These are phyloP conservation scores for Smallanthus sonchifolius DNA, from an alignment of 129 eudicot species.

Conservation along the genomic window DNA sequence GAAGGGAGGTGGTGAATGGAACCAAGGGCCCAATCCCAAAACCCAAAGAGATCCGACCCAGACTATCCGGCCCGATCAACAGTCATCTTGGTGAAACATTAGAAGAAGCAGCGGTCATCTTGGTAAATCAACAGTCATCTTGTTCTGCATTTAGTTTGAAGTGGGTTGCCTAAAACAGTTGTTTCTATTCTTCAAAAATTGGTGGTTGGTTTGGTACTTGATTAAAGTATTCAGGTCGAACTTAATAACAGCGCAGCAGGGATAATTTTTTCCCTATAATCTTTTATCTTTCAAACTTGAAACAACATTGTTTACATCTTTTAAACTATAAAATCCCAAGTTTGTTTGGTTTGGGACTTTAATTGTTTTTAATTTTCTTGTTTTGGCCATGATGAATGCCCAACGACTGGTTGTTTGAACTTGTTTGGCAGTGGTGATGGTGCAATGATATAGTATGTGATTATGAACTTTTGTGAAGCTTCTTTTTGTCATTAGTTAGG, in stretches of 20 bases:
- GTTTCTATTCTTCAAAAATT: no score
- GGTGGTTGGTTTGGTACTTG: no score
- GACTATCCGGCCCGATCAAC: constrained; percentile 29
- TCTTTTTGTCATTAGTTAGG: constrained; percentile 9
- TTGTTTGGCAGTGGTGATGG: constrained; percentile 36
- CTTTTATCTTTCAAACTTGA: background rate
- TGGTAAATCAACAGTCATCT: constrained; percentile 39
- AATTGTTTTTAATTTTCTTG: background rate
- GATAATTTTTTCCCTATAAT: background rate
- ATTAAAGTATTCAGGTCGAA: background rate
- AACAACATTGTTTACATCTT: background rate
- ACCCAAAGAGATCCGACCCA: constrained; percentile 41
- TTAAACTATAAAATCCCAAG: background rate
- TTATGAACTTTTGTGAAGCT: background rate
- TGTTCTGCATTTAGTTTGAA: background rate
- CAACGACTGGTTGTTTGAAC: background rate
- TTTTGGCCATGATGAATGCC: background rate
- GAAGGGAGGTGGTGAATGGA: constrained; percentile 33
- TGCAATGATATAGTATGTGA: background rate
- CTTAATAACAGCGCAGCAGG: no score
- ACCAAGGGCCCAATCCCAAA: constrained; percentile 36
- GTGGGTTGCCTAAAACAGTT: no score
- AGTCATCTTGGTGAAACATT: constrained; percentile 50
- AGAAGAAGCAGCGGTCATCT: constrained; percentile 63
- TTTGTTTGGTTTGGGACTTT: background rate